Evolutionary conservation across 148 eudicot genomes (phyloP), one percentile per base, ranked within the genome.

Genomic region (Silene latifolia): DNA sequence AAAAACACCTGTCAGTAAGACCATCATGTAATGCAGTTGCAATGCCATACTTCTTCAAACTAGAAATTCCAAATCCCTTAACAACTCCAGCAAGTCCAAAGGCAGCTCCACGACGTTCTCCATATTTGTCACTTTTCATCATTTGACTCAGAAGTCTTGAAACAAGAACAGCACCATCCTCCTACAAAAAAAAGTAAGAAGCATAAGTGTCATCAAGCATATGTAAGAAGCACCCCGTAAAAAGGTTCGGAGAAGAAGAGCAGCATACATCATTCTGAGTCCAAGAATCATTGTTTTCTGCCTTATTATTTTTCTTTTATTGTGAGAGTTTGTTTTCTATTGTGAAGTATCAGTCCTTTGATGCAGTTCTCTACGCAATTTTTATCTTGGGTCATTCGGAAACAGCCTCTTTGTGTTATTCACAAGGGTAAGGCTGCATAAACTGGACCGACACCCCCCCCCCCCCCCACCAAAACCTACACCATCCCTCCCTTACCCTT

Each of bases 21-120:
- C 91, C 93, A 76, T 88, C 92, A 61, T 77, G 87, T 63, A 95
- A 80, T 8, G 80, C 86, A 27, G 88, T 53, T 24, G 74, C 90
- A 77, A 95, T 86, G 21, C 87, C 88, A 80, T 86, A 92, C 78
- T 95, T 95, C 87, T 95, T 95, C 81, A 95, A 79, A 83, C 79
- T 87, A 44, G 92, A 82, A 72, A 95, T 88, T 47, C 96, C 84
- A 70, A 92, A 90, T 39, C 98, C 98, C 83, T 89, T 90, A 7
- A 87, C 96, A 72, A 82, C 86, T 42, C 98, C 98, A 76, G 98
- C 97, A 10, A 92, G 90, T 69, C 98, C 98, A 85, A 95, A 95
- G 23, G 98, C 98, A 25, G 98, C 98, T 73, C 98, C 98, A 76
- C 98, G 98, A 17, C 98, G 98, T 78, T 95, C 98, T 67, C 97